phyloP scores from a whole-genome alignment of 441 rosid species.

The Breynia disticha region DNA sequence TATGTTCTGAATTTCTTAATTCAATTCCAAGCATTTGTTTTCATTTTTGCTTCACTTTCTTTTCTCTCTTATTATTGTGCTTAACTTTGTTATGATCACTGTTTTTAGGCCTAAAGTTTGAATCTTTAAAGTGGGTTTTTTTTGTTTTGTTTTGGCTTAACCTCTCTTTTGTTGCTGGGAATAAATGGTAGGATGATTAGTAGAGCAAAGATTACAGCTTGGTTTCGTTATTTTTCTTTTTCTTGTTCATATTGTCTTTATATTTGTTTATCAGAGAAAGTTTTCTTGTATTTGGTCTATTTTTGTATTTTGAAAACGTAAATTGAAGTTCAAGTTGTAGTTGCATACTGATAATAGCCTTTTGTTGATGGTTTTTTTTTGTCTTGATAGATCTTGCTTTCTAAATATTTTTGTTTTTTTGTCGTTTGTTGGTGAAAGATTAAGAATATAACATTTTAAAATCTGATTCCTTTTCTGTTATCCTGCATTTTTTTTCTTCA shows the following conservation, averaged over 20 bases:
- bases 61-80: slow-evolving; percentile 1
- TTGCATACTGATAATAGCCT: slow-evolving; percentile 17
- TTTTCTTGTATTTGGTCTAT: slow-evolving; percentile 3
- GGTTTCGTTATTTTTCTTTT: not conserved
- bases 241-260: not conserved
- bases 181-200: slow-evolving; percentile 23
- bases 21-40: slow-evolving; percentile 4
- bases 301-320: slow-evolving; percentile 11
- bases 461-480: slow-evolving; percentile 5
- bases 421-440: not conserved
- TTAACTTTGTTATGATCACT: slow-evolving; percentile 13
- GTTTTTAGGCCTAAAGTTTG: slow-evolving; percentile 17
- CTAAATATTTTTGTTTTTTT: slow-evolving; percentile 5
- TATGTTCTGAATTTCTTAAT: slow-evolving; percentile 2
- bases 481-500: slow-evolving; percentile 24
- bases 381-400: slow-evolving; percentile 13
- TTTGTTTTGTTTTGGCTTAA: slow-evolving; percentile 1
- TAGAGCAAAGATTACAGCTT: slow-evolving; percentile 7
- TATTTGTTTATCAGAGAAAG: not conserved
- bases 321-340: slow-evolving; percentile 22
- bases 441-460: not conserved
- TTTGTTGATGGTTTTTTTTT: slow-evolving; percentile 3
- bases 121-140: slow-evolving; percentile 10
- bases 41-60: slow-evolving; percentile 5
- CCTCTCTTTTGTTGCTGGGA: slow-evolving; percentile 58